Base-by-base conservation (phyloP, 75 land plant genomes). In the Larix kaempferi region DNA sequence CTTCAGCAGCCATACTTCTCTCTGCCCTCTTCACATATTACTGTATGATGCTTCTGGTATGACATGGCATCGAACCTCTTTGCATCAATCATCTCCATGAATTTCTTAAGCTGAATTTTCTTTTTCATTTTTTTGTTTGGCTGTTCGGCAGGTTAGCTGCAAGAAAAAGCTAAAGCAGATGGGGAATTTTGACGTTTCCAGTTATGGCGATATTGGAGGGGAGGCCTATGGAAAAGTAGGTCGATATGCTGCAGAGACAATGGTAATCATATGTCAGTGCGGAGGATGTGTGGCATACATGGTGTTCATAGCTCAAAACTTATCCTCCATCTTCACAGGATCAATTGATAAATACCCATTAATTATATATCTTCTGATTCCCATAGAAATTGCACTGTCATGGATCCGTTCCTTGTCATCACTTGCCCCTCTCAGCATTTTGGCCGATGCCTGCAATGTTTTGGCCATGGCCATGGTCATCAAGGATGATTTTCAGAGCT, bases 281-380 rank as follows among this genome's bases (percentile, higher is more conserved):
- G 95, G 93, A 4, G 91, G 95, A 49, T 84, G 91, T 39, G 84
- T 88, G 25, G 92, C 95, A 6, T 93, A 90, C 73, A 75, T 93
- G 52, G 85, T 90, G 23, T 93, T 93, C 81, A 85, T 93, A 14
- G 95, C 88, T 35, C 90, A 88, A 71, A 92, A 86, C 78, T 84
- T 92, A 58, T 83, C 87, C 26, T 88, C 92, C 41, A 58, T 88
- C 19, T 83, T 90, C 78, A 73, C 33, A 29, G 33, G 33, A 29
- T 29, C 33, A 29, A 29, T 29, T 29, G 33, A 29, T 29, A 29
- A 29, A 81, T 10, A 56, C 82, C 77, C 33, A 0, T 29, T 29
- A 29, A 29, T 78, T 78, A 29, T 29, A 29, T 29, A 29, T 29
- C 33, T 29, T 29, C 33, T 29, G 33, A 29, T 29, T 29, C 33